Evolutionary conservation across 441 rosid species (phyloP), one percentile per base, ranked within the genome.

Genomic region (Adansonia rubrostipa): DNA sequence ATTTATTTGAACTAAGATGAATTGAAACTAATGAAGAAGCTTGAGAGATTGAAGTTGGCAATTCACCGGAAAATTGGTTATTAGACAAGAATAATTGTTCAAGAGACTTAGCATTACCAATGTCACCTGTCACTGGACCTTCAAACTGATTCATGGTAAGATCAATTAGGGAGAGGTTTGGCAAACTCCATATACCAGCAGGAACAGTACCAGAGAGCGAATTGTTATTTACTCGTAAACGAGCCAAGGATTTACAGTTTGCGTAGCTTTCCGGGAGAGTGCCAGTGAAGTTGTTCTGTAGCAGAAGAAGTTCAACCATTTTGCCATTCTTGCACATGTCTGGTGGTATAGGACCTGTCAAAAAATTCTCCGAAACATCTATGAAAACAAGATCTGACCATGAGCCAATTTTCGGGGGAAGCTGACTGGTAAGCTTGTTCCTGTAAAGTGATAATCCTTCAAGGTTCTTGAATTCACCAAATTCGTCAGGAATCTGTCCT

Each of bases 141-240:
- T 83, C 85, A 51, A 89, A 82, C 51, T 61, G 82, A 83, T 89
- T 91, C 62, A 71, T 80, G 9, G 80, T 77, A 11, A 91, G 84
- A 77, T 89, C 95, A 71, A 91, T 79, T 7, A 91, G 47, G 70
- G 63, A 69, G 9, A 89, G 87, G 76, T 81, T 86, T 20, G 93
- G 90, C 84, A 91, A 86, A 66, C 90, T 78, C 93, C 93, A 91
- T 22, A 91, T 81, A 33, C 88, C 86, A 22, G 80, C 79, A 57
- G 91, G 90, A 66, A 91, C 67, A 11, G 68, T 40, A 50, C 91
- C 90, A 0, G 91, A 87, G 14, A 91, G 83, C 42, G 78, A 86
- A 78, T 91, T 91, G 75, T 85, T 86, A 79, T 78, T 86, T 73
- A 91, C 74, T 42, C 92, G 86, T 45, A 89, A 20, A 61, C 95